Evolutionary conservation across 1,284 basidiomycete genomes (phyloP).

Genomic region (Fomes fomentarius): DNA sequence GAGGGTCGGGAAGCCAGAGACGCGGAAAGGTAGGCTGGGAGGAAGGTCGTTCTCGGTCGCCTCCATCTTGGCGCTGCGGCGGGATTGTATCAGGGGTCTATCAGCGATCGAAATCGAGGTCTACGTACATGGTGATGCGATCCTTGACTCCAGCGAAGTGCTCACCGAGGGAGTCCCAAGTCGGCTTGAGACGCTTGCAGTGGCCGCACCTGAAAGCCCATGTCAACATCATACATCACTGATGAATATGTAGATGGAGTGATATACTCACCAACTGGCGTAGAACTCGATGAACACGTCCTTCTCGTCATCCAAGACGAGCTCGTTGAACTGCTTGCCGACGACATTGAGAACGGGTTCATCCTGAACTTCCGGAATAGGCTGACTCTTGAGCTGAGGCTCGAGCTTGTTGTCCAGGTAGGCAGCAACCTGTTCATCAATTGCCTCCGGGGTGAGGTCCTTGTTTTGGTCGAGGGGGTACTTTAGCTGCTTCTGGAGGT

Average conservation of each 20-base stretch:
- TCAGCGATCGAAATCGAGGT: slow-evolving; percentile 3
- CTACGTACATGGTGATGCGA: slow-evolving; percentile 78
- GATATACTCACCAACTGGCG: slow-evolving; percentile 83
- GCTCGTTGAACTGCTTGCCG: slow-evolving; percentile 87
- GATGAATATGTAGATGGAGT: background rate
- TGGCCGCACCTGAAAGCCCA: slow-evolving; percentile 75
- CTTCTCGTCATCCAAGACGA: slow-evolving; percentile 87
- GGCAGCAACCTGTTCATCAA: slow-evolving; percentile 64
- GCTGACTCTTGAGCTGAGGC: slow-evolving; percentile 90
- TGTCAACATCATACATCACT: background rate
- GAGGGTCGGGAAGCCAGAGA: slow-evolving; percentile 92
- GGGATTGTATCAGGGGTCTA: no score
- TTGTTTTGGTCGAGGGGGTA: slow-evolving; percentile 82
- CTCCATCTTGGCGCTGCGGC: slow-evolving; percentile 96
- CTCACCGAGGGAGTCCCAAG: slow-evolving; percentile 91
- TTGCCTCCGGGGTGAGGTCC: slow-evolving; percentile 57
- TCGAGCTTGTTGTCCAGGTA: slow-evolving; percentile 78
- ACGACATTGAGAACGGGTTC: slow-evolving; percentile 88
- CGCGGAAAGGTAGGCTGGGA: slow-evolving; percentile 81
- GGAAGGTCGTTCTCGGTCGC: slow-evolving; percentile 97
- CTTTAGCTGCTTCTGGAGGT: slow-evolving; percentile 84
- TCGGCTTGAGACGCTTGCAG: slow-evolving; percentile 96
- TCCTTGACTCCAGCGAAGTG: slow-evolving; percentile 81
- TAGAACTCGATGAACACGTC: slow-evolving; percentile 98
- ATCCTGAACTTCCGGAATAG: slow-evolving; percentile 84